These are phyloP conservation scores for Blastomyces parvus DNA, from an alignment of 2,329 filamentous ascomycete genomes.

Conservation along the genomic window DNA sequence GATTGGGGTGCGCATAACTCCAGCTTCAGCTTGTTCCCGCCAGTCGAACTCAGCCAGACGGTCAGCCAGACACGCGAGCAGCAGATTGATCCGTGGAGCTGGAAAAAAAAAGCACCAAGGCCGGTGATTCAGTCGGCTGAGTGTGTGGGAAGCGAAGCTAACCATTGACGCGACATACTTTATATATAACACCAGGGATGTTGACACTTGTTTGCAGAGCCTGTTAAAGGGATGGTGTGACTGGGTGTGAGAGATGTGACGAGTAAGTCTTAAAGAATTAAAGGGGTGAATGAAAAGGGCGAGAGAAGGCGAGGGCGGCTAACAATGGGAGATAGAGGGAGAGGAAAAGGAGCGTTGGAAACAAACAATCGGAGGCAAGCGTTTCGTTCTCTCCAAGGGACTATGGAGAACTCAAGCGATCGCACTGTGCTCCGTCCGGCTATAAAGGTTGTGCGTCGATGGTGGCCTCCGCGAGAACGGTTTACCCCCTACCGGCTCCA, in stretches of 20 bases:
- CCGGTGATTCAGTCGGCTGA: background rate
- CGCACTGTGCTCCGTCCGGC: background rate
- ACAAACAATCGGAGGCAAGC: background rate
- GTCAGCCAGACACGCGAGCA: background rate
- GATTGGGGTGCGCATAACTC: background rate
- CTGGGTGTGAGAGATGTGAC: background rate
- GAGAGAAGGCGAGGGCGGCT: background rate
- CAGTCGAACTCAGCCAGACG: background rate
- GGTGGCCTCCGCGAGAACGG: background rate
- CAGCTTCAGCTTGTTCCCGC: background rate
- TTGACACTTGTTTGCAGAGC: background rate
- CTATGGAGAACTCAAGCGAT: background rate
- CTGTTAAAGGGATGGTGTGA: background rate
- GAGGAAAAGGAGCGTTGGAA: background rate
- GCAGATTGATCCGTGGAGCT: background rate
- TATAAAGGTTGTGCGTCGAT: background rate
- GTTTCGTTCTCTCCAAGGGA: background rate
- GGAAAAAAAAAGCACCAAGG: background rate
- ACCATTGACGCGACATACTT: background rate
- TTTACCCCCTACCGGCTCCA: background rate
- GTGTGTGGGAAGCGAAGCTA: background rate
- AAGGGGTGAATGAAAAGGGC: background rate
- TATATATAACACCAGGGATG: background rate
- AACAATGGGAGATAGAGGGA: background rate
- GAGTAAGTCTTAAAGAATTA: background rate